Conservation (phyloP, 148 eudicot species). For the Cornus florida region DNA sequence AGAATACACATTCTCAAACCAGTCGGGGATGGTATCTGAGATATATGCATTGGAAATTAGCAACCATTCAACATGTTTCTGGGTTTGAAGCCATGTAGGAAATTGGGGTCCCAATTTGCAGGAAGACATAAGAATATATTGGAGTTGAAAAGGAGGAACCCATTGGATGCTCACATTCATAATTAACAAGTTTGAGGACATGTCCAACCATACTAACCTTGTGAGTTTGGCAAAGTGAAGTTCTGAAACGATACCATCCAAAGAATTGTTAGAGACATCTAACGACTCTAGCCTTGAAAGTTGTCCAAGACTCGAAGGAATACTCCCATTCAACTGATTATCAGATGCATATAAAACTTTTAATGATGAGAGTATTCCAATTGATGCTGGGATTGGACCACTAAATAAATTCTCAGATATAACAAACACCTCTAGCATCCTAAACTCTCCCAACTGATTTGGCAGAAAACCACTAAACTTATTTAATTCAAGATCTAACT, state of each 20-base stretch:
- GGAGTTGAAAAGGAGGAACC: constrained; percentile 11
- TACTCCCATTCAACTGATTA: not conserved
- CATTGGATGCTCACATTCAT: not conserved
- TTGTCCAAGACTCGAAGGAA: not conserved
- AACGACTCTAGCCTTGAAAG: not conserved
- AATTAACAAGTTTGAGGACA: too few relatives aligned
- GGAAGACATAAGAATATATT: not conserved
- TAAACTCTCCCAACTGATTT: too few relatives aligned
- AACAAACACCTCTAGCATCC: too few relatives aligned
- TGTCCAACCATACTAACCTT: too few relatives aligned
- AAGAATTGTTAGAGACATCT: not conserved
- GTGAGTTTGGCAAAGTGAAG: too few relatives aligned
- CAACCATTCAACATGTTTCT: fast-evolving
- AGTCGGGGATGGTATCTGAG: constrained; percentile 3
- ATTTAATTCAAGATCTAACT: too few relatives aligned
- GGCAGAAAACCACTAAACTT: too few relatives aligned
- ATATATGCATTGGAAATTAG: not conserved
- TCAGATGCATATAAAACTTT: too few relatives aligned
- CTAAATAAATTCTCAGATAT: too few relatives aligned
- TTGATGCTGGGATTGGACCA: too few relatives aligned
- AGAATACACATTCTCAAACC: not conserved
- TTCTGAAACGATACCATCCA: too few relatives aligned
- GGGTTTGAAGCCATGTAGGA: not conserved
- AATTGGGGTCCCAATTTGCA: constrained; percentile 9
- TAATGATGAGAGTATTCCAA: too few relatives aligned